Percentiles rank a stretch among this genome's conserved stretches.
Evolutionary conservation across 2,329 filamentous ascomycete genomes (phyloP).

Genomic region (Sporothrix schenckii): DNA sequence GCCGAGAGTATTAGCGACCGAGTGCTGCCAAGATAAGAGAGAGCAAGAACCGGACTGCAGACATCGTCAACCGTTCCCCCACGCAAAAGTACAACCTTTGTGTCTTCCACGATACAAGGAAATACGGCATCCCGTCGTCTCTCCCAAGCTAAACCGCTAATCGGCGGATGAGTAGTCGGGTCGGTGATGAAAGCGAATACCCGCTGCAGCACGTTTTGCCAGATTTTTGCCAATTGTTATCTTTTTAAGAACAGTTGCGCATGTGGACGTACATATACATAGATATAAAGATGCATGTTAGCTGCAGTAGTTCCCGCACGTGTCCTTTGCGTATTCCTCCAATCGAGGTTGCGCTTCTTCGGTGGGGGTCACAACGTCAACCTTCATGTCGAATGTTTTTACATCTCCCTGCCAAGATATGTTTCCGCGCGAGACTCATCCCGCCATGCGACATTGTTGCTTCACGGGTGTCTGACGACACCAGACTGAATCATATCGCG

Average conservation of each 20-base stretch:
- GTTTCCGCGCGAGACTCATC: not conserved
- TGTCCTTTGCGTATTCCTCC: not conserved
- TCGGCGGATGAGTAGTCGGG: conserved; percentile 18
- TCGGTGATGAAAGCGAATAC: not conserved
- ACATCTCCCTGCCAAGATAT: not conserved
- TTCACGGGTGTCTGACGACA: not conserved
- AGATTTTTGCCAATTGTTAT: not conserved
- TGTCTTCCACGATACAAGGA: not conserved
- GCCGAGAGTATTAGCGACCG: not conserved
- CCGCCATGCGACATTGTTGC: not conserved
- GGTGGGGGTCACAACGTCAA: not conserved
- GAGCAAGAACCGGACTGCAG: too few relatives aligned
- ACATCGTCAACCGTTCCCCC: not conserved
- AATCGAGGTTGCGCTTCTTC: not conserved
- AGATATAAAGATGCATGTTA: not conserved
- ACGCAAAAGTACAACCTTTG: not conserved
- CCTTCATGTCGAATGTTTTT: not conserved
- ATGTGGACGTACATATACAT: not conserved
- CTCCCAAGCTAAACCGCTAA: conserved; percentile 6
- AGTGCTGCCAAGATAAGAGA: conserved; percentile 7
- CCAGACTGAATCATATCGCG: not conserved
- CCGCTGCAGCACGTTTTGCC: not conserved
- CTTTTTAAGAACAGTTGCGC: not conserved
- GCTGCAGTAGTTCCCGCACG: not conserved
- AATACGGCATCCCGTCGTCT: conserved; percentile 13